phyloP scores from a whole-genome alignment of 345 rosid species.

The Euphorbia lathyris region DNA sequence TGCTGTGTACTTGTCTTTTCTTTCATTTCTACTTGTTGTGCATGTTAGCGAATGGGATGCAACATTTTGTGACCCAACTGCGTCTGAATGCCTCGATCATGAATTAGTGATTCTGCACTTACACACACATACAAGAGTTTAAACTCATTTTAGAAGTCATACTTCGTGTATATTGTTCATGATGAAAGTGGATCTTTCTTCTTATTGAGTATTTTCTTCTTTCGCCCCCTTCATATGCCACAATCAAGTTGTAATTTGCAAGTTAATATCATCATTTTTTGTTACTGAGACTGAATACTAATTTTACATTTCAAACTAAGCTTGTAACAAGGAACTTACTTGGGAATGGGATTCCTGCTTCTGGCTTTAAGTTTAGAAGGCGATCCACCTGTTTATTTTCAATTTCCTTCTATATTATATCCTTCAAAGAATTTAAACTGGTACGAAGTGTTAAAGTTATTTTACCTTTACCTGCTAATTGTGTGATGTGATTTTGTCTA shows the following conservation, averaged over 20 bases:
- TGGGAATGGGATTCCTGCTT: neutral
- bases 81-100: neutral
- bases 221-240: neutral
- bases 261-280: neutral
- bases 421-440: neutral
- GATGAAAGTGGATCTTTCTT: neutral
- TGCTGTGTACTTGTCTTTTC: neutral
- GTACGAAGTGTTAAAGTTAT: neutral
- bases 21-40: neutral
- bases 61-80: neutral
- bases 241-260: neutral
- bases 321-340: neutral
- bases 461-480: neutral
- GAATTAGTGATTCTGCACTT: neutral
- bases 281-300: neutral
- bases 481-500: conserved; percentile 3
- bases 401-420: neutral
- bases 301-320: neutral
- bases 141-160: neutral
- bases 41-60: neutral
- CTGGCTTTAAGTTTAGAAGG: neutral
- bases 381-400: neutral
- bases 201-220: neutral
- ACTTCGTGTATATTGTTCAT: neutral
- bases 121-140: neutral